Evolutionary conservation across 345 rosid genomes (phyloP).

Genomic region (Leavenworthia alabamica): DNA sequence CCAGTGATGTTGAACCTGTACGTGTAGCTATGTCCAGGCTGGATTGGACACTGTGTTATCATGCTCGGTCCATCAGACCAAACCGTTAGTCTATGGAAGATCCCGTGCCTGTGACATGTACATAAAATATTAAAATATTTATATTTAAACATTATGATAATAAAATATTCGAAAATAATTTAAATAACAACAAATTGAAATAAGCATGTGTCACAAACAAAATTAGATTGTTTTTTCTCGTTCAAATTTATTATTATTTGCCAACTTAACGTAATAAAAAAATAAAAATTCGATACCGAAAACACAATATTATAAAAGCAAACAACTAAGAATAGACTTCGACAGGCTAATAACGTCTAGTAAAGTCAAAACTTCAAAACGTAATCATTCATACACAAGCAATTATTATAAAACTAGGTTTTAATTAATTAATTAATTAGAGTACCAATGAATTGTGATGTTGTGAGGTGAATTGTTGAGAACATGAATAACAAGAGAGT

Average conservation of each 20-base stretch:
- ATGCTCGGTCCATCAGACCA: constrained; percentile 91
- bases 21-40: constrained; percentile 52
- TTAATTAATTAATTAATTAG: background rate
- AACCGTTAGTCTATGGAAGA: constrained; percentile 49
- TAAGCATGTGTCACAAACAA: too few species aligned
- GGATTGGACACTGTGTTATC: constrained; percentile 79
- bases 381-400: background rate
- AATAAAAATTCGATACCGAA: too few species aligned
- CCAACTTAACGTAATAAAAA: too few species aligned
- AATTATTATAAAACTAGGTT: background rate
- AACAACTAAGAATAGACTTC: background rate
- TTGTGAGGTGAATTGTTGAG: constrained; percentile 75
- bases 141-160: background rate
- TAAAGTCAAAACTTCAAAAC: background rate
- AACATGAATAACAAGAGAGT: constrained; percentile 66
- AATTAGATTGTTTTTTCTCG: too few species aligned
- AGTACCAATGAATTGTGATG: constrained; percentile 77
- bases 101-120: constrained; percentile 60
- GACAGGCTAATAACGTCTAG: constrained; percentile 11
- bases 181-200: too few species aligned
- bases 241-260: too few species aligned
- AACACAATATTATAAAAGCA: background rate
- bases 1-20: constrained; percentile 51
- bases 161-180: too few species aligned
- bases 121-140: background rate